Conservation (phyloP, 2,329 filamentous ascomycete species). For the Remersonia thermophila region DNA sequence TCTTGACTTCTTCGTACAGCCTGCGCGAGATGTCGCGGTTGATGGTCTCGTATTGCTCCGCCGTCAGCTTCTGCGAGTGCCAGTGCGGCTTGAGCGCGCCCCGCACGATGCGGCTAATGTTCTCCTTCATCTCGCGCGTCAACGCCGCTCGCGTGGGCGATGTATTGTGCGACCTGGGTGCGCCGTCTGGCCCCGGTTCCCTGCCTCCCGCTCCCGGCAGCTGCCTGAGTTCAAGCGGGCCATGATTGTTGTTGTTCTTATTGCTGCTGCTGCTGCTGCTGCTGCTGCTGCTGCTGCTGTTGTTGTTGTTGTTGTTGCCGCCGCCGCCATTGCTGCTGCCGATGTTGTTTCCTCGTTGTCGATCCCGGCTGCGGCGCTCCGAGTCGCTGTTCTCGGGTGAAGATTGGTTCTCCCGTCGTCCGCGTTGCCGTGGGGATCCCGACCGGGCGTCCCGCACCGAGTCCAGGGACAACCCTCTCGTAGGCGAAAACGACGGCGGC, state of each 20-base stretch:
- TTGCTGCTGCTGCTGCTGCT: too few species aligned
- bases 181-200: too few species aligned
- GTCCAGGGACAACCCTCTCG: slow-evolving; percentile 25
- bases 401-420: slow-evolving; percentile 7
- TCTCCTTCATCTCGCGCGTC: slow-evolving; percentile 74
- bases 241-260: too few species aligned
- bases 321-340: too few species aligned
- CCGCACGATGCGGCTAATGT: slow-evolving; percentile 80
- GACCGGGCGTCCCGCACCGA: slow-evolving; percentile 22
- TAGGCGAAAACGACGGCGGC: slow-evolving; percentile 62
- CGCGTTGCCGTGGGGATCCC: slow-evolving; percentile 19
- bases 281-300: too few species aligned
- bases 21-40: slow-evolving; percentile 81
- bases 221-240: slow-evolving; percentile 37
- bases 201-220: slow-evolving; percentile 8
- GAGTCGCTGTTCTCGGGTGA: slow-evolving; percentile 18
- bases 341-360: too few species aligned
- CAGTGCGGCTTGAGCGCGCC: slow-evolving; percentile 72
- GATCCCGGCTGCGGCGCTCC: slow-evolving; percentile 16
- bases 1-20: slow-evolving; percentile 60
- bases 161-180: slow-evolving; percentile 47
- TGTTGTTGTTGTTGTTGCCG: slow-evolving; percentile 4
- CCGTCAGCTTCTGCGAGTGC: slow-evolving; percentile 63
- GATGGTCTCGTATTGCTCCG: slow-evolving; percentile 84
- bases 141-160: slow-evolving; percentile 56